Evolutionary conservation across 129 eudicot species (phyloP), one percentile per base, ranked within the genome.

Genomic region (Mikania micrantha): DNA sequence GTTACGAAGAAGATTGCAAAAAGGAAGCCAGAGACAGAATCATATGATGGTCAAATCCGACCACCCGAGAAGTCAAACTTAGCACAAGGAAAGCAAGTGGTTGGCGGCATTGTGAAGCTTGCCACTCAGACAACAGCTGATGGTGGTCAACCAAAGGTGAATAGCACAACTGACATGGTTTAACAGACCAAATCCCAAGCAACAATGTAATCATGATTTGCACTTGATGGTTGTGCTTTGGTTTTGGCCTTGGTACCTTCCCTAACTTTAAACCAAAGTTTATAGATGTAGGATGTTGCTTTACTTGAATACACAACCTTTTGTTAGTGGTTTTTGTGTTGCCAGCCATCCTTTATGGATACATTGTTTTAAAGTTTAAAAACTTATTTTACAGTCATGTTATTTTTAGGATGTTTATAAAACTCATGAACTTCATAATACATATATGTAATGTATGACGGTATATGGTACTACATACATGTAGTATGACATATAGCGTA

Each of bases 1-100:
- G 63, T 41, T 17, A 65, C n/a, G 15, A 90, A 83, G 74, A 91
- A 88, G 75, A 88, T 88, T 75, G 74, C 71, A n/a, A 87, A 85
- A 75, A 80, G 77, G 83, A 91, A 78, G 76, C 68, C 83, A 8
- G 87, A 85, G 58, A 9, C 57, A 7, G 82, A 64, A 42, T 4
- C 28, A 17, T 81, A 63, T 53, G 96, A 81, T 63, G 59, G 66
- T 62, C 82, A 63, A 11, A 4, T 56, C 11, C 84, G 76, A 44
- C 80, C 68, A 31, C 75, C 74, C n/a, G 86, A 85, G 66, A 85
- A 75, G 74, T 67, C 70, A 16, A 44, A 66, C 75, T 64, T 71
- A 41, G 72, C 71, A 35, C 83, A 70, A n/a, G 71, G 76, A 8
- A 88, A 83, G 87, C 89, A 78, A 34, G 58, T 48, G 35, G 44